phyloP scores from a whole-genome alignment of 2,329 filamentous ascomycete species.

The Dactylellina haptotyla region DNA sequence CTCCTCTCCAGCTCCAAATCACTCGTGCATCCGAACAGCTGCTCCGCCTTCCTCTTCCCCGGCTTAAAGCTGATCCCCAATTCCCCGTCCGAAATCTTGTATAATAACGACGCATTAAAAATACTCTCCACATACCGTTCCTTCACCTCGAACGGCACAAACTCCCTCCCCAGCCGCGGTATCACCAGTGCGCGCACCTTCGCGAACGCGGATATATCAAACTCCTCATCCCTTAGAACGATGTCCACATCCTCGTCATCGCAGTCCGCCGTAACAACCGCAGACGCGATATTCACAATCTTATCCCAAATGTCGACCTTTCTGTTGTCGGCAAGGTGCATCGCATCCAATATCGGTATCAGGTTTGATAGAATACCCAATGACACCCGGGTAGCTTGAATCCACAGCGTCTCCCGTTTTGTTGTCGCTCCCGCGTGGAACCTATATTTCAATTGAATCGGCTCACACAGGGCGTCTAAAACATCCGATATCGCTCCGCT shows the following conservation, averaged over 20 bases:
- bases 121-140: slow-evolving; percentile 77
- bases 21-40: slow-evolving; percentile 55
- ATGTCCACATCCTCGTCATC: slow-evolving; percentile 63
- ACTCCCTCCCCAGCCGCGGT: slow-evolving; percentile 73
- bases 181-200: slow-evolving; percentile 77
- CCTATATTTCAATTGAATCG: slow-evolving; percentile 81
- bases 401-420: slow-evolving; percentile 72
- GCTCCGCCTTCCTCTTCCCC: background rate
- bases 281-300: slow-evolving; percentile 73
- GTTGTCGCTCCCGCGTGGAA: slow-evolving; percentile 74
- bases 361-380: slow-evolving; percentile 75
- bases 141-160: slow-evolving; percentile 74
- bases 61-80: slow-evolving; percentile 43
- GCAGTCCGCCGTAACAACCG: slow-evolving; percentile 75
- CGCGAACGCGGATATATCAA: slow-evolving; percentile 80
- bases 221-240: slow-evolving; percentile 74
- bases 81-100: slow-evolving; percentile 55
- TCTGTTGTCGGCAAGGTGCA: slow-evolving; percentile 63
- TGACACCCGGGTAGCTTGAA: slow-evolving; percentile 76
- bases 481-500: slow-evolving; percentile 74
- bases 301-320: slow-evolving; percentile 74
- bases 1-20: slow-evolving; percentile 56
- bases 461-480: slow-evolving; percentile 73
- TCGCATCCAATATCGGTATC: slow-evolving; percentile 70
- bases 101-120: slow-evolving; percentile 65